Percentiles rank a stretch among this genome's conserved stretches.
phyloP scores from a whole-genome alignment of 192 early-diverging fungal genomes.

The Coemansia erecta region DNA sequence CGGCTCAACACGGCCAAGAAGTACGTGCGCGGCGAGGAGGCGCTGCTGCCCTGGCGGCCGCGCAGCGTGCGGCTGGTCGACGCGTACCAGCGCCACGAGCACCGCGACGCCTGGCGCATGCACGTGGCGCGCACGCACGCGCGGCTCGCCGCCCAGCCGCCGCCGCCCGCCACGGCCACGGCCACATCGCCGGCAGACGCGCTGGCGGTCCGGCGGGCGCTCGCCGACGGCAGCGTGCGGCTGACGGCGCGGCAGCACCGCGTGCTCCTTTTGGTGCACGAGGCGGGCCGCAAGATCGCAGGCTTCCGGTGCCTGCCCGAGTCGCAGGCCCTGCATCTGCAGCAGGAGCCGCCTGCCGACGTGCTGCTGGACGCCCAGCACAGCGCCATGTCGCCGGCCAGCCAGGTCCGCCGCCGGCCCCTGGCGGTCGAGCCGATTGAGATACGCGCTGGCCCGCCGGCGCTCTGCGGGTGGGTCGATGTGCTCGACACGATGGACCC shows the following conservation, averaged over 20 bases:
- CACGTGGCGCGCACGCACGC: conserved; percentile 22
- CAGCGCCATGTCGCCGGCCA: no score
- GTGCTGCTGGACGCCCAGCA: not conserved
- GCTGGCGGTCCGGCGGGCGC: not conserved
- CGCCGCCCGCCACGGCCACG: not conserved
- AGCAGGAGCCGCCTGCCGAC: conserved; percentile 27
- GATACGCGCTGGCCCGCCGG: not conserved
- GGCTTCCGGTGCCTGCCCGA: conserved; percentile 16
- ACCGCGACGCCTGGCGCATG: conserved; percentile 34
- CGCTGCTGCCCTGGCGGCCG: conserved; percentile 66
- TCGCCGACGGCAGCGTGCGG: no score
- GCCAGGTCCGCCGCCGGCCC: not conserved
- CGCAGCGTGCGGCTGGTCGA: conserved; percentile 64
- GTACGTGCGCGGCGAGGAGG: conserved; percentile 73
- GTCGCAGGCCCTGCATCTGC: conserved; percentile 4
- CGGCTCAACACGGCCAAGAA: conserved; percentile 62
- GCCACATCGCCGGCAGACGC: not conserved
- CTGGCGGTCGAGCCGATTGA: conserved; percentile 9
- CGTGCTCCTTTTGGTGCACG: conserved; percentile 8
- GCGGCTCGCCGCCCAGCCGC: conserved; percentile 21
- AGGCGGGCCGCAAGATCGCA: conserved; percentile 16
- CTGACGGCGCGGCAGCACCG: conserved; percentile 16
- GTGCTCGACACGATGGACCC: conserved; percentile 28
- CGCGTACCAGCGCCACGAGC: conserved; percentile 43
- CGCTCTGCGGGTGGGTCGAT: conserved; percentile 31